Percentiles rank a stretch among this genome's conserved stretches.
Conservation (phyloP, 108 stramenopile species). For the Discostella stelligeroides region DNA sequence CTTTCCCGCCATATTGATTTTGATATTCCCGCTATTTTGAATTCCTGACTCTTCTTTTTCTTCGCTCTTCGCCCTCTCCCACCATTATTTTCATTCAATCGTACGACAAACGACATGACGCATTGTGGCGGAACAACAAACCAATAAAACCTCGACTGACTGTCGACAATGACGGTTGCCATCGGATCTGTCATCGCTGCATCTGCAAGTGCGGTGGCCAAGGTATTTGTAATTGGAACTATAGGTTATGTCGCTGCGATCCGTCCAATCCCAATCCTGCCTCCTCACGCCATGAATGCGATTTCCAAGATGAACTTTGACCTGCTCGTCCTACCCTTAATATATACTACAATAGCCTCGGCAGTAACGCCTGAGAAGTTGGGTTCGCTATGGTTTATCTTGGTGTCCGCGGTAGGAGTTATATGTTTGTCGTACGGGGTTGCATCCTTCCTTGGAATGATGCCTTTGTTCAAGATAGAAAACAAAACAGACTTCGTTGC, state of each 20-base stretch:
- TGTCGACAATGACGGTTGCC: conserved; percentile 49
- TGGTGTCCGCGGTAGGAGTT: conserved; percentile 58
- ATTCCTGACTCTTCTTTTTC: no score
- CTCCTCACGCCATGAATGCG: conserved; percentile 43
- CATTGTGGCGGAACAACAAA: no score
- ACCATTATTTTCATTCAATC: no score
- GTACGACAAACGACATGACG: no score
- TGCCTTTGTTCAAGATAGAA: conserved; percentile 42
- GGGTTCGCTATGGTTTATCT: conserved; percentile 66
- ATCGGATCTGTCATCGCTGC: conserved; percentile 63
- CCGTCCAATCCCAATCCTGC: conserved; percentile 59
- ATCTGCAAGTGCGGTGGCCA: conserved; percentile 63
- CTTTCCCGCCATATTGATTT: no score
- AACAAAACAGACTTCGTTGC: conserved; percentile 59
- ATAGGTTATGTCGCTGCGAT: conserved; percentile 62
- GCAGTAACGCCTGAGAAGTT: conserved; percentile 55
- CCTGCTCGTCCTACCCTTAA: conserved; percentile 61
- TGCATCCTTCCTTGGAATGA: conserved; percentile 53
- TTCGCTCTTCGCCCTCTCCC: no score
- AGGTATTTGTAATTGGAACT: conserved; percentile 68
- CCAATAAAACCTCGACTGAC: no score
- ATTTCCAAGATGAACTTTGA: conserved; percentile 68
- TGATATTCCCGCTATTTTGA: no score
- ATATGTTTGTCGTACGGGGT: conserved; percentile 53
- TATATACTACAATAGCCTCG: conserved; percentile 62